Conservation (phyloP, 2,329 filamentous ascomycete genomes). For the Phyllosticta capitalensis region DNA sequence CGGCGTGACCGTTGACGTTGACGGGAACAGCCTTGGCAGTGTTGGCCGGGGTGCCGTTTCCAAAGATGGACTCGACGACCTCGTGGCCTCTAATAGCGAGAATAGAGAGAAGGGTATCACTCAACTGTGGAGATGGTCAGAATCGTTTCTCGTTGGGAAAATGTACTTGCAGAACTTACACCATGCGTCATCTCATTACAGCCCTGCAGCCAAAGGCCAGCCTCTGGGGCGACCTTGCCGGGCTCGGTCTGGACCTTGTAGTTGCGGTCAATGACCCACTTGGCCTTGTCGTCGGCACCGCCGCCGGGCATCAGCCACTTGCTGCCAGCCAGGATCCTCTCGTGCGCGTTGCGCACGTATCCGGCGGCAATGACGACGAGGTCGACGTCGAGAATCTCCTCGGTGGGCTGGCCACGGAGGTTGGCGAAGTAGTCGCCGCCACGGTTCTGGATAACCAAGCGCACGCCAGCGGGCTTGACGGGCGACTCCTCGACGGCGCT, state of each 20-base stretch:
- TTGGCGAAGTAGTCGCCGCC: constrained; percentile 28
- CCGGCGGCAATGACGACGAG: constrained; percentile 80
- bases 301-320: constrained; percentile 55
- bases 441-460: constrained; percentile 44
- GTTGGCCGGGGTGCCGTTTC: background rate
- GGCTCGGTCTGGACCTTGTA: constrained; percentile 67
- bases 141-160: background rate
- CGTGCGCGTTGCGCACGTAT: constrained; percentile 69
- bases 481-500: constrained; percentile 47
- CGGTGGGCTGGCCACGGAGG: constrained; percentile 16
- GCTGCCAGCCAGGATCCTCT: constrained; percentile 60
- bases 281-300: constrained; percentile 32
- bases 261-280: constrained; percentile 63
- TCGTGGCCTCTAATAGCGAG: constrained; percentile 67
- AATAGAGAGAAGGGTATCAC: constrained; percentile 73
- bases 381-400: constrained; percentile 65
- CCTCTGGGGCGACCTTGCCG: constrained; percentile 57
- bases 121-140: constrained; percentile 44
- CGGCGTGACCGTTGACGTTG: background rate
- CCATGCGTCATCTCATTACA: constrained; percentile 91
- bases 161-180: constrained; percentile 47
- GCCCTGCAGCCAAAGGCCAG: constrained; percentile 86
- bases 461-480: constrained; percentile 21
- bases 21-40: background rate
- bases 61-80: constrained; percentile 68